A percentile compares a stretch with the other conserved stretches of the same genome.
phyloP scores from a whole-genome alignment of 192 early-diverging fungal species.

The Umbelopsis sp. region DNA sequence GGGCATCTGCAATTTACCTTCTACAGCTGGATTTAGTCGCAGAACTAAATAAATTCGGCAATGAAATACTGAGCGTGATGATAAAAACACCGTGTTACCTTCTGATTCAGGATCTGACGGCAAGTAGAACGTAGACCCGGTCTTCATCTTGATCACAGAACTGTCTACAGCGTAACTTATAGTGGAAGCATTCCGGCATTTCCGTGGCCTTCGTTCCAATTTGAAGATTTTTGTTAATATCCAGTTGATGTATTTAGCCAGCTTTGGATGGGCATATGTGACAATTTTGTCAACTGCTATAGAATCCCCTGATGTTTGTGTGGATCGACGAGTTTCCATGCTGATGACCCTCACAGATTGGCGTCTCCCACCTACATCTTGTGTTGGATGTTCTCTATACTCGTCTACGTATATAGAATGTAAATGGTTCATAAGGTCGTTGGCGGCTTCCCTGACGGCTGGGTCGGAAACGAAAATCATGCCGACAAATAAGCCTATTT shows the following conservation, averaged over 20 bases:
- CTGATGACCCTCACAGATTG: neutral
- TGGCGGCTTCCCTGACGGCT: neutral
- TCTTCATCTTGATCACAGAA: neutral
- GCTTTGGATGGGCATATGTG: neutral
- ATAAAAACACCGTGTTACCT: no score
- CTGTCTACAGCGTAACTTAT: neutral
- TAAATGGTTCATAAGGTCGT: neutral
- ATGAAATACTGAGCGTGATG: no score
- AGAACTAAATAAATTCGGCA: no score
- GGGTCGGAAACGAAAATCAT: slow-evolving; percentile 5
- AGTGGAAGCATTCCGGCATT: neutral
- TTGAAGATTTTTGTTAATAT: neutral
- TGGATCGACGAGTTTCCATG: neutral
- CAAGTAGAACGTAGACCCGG: neutral
- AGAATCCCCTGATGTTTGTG: neutral
- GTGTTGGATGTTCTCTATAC: neutral
- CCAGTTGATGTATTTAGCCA: neutral
- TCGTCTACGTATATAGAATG: neutral
- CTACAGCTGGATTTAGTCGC: no score
- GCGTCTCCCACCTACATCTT: neutral
- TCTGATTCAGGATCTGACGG: no score
- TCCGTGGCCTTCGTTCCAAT: neutral
- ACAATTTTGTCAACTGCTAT: neutral
- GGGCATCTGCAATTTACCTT: no score
- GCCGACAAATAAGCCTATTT: neutral